Evolutionary conservation across 768 basidiomycete genomes (phyloP), one percentile per base, ranked within the genome.

Genomic region (Lactarius akahatsu): DNA sequence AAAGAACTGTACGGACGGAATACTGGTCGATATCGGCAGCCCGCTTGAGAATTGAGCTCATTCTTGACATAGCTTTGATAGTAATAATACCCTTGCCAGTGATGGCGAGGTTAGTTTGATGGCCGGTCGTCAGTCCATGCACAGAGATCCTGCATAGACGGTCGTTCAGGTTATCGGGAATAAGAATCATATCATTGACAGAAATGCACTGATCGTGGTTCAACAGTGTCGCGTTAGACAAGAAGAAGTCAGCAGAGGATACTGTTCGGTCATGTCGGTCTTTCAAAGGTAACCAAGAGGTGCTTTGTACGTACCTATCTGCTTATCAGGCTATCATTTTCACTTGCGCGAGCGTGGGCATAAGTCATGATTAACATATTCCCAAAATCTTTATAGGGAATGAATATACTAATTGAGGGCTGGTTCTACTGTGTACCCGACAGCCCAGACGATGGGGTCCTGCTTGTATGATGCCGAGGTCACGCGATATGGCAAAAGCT

Each of bases 51-150:
- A 71, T 64, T 3, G 74, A 69, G 8, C 80, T 79, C 50, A 90
- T 85, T 66, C 83, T 77, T 2, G 83, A 79, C 86, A 89, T 88
- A 4, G 84, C 85, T 67, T 82, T 77, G 71, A 89, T 86, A 6
- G 86, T 86, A 57, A 88, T 75, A 64, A 88, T 86, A 45, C 88
- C 88, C 71, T 90, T 90, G n/a, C n/a, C n/a, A n/a, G n/a, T n/a
- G 75, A 89, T 84, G 5, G 87, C 88, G 28, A 88, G 78, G 71
- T 88, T 89, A 15, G 87, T 89, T 71, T 87, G 86, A 70, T 89
- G 88, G 8, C 80, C 79, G 26, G 30, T 61, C 9, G 52, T 13
- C 18, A 52, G 23, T 1, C 23, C 11, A 56, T 73, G 68, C 1
- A 64, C 64, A 13, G 64, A 59, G 6, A n/a, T n/a, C 36, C 73